Conservation (phyloP, 352 stramenopile species). For the Sclerospora graminicola region DNA sequence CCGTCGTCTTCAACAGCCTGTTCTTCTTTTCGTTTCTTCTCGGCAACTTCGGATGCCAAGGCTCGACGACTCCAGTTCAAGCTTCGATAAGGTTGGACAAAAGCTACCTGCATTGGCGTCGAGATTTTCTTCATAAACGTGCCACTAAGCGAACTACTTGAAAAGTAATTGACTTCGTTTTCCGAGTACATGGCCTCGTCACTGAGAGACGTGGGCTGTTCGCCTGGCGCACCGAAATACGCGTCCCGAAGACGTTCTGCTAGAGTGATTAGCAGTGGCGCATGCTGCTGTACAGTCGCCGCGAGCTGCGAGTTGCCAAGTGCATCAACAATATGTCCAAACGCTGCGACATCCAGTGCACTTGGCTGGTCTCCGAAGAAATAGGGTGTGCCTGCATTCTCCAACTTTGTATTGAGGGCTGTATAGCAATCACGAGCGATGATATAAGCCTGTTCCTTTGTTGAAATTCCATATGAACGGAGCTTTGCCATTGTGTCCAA, state of each 20-base stretch:
- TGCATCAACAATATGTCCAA: slow-evolving; percentile 76
- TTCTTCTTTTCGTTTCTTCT: slow-evolving; percentile 36
- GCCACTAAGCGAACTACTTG: slow-evolving; percentile 21
- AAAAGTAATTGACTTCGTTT: slow-evolving; percentile 70
- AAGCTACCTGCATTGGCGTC: slow-evolving; percentile 41
- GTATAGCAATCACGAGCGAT: slow-evolving; percentile 80
- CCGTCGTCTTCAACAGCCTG: slow-evolving; percentile 8
- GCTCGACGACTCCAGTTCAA: slow-evolving; percentile 78
- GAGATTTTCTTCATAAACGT: slow-evolving; percentile 68
- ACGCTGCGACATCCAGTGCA: slow-evolving; percentile 68
- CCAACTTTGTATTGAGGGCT: slow-evolving; percentile 71
- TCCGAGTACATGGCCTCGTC: slow-evolving; percentile 43
- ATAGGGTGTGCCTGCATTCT: slow-evolving; percentile 34
- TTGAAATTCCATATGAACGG: slow-evolving; percentile 38
- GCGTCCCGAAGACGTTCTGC: slow-evolving; percentile 59
- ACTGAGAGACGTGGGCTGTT: slow-evolving; percentile 31
- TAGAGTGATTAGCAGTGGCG: slow-evolving; percentile 58
- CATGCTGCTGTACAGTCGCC: slow-evolving; percentile 62
- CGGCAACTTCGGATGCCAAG: slow-evolving; percentile 37
- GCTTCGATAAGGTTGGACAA: slow-evolving; percentile 72
- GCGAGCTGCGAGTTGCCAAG: slow-evolving; percentile 63
- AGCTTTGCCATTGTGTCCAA: slow-evolving; percentile 52
- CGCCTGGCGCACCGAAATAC: slow-evolving; percentile 43
- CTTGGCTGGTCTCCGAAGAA: slow-evolving; percentile 65
- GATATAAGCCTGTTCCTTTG: slow-evolving; percentile 77